A percentile compares a stretch with the other conserved stretches of the same genome.
Evolutionary conservation across 768 basidiomycete species (phyloP).

Genomic region (Mycena pura): DNA sequence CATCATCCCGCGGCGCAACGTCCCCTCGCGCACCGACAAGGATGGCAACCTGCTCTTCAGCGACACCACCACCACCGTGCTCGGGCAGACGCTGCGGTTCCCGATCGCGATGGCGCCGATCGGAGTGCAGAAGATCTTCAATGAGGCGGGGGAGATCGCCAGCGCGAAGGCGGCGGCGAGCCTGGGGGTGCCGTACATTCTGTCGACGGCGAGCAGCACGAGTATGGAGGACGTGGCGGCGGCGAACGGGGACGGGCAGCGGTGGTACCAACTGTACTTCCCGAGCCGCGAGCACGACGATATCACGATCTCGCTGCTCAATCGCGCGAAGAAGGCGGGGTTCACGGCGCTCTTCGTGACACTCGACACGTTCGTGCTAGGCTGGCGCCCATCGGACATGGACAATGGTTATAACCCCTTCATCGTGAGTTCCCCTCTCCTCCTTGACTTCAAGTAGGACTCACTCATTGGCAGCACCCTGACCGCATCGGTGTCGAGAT

Average conservation of each 20-base stretch:
- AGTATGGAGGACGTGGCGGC: constrained; percentile 56
- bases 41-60: background rate
- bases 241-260: constrained; percentile 49
- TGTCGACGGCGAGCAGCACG: constrained; percentile 52
- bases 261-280: constrained; percentile 62
- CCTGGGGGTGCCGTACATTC: constrained; percentile 52
- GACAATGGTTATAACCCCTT: constrained; percentile 49
- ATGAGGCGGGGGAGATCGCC: constrained; percentile 53
- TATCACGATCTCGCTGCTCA: constrained; percentile 47
- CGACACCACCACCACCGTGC: constrained; percentile 43
- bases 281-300: constrained; percentile 39
- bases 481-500: constrained; percentile 47
- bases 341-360: constrained; percentile 54
- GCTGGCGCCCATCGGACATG: constrained; percentile 53
- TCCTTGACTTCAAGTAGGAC: background rate
- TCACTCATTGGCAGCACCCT: background rate
- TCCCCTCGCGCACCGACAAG: background rate
- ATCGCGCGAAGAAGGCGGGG: constrained; percentile 48
- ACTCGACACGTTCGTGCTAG: constrained; percentile 49
- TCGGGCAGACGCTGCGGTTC: constrained; percentile 48
- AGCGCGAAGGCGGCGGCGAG: constrained; percentile 51
- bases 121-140: constrained; percentile 52
- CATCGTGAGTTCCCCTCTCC: background rate
- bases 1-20: constrained; percentile 47
- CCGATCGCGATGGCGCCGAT: constrained; percentile 46